Evolutionary conservation across 2,329 filamentous ascomycete genomes (phyloP).

Genomic region (Tolypocladium ophioglossoides): DNA sequence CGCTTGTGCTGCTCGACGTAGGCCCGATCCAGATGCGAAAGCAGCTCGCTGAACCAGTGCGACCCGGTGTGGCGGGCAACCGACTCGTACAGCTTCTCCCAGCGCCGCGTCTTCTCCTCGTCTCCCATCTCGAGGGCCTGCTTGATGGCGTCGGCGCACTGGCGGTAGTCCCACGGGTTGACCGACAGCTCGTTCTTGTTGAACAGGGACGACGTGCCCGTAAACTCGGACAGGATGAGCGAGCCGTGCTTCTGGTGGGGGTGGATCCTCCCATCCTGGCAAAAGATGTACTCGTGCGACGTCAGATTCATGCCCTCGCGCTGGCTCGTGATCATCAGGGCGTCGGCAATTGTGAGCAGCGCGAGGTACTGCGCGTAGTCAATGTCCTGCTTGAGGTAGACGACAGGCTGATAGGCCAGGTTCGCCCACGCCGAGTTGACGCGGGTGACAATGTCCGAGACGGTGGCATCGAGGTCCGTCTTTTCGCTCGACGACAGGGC

Average conservation of each 20-base stretch:
- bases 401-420: conserved; percentile 80
- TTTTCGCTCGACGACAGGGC: conserved; percentile 85
- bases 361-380: conserved; percentile 90
- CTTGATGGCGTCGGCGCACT: conserved; percentile 79
- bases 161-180: conserved; percentile 91
- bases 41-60: conserved; percentile 75
- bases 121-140: conserved; percentile 69
- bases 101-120: conserved; percentile 64
- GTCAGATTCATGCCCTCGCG: conserved; percentile 97
- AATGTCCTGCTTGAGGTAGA: conserved; percentile 92
- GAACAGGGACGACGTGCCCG: conserved; percentile 81
- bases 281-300: conserved; percentile 86
- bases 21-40: conserved; percentile 58
- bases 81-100: conserved; percentile 60
- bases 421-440: conserved; percentile 90
- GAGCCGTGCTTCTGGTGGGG: conserved; percentile 73
- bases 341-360: conserved; percentile 78
- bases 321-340: conserved; percentile 87
- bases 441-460: conserved; percentile 88
- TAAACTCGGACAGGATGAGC: conserved; percentile 89
- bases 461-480: conserved; percentile 73
- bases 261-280: conserved; percentile 69
- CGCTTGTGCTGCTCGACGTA: conserved; percentile 78
- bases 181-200: conserved; percentile 70
- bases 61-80: conserved; percentile 75